Base-by-base conservation (phyloP, 2,329 filamentous ascomycete genomes). In the Corynespora cassiicola region DNA sequence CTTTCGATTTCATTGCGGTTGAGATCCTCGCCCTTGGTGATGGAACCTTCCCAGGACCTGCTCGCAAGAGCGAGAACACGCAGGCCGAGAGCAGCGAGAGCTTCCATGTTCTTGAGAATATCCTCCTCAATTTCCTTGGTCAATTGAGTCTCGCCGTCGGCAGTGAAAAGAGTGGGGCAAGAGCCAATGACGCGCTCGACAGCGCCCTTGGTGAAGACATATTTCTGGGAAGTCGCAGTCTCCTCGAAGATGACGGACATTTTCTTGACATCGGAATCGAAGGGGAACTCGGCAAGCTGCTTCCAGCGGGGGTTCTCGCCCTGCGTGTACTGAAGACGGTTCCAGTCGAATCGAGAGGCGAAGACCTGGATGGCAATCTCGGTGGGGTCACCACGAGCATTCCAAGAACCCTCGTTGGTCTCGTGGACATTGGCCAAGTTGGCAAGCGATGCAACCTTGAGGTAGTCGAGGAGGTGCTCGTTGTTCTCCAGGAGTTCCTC, bases 341-440 rank as follows among this genome's bases (percentile, higher is more conserved):
- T 55, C 76, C 79, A 82, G 42, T 80, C 71, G 63, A 89, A 88
- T n/a, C 85, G 79, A 19, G 78, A 80, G 3, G 84, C 83, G 57
- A 88, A 87, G 0, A 89, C 85, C 53, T 88, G 84, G 29, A 88
- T 85, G 3, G 86, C 85, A 45, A 88, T 86, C 54, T 88, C 85
- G 0, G 85, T 88, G 3, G 63, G 64, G 26, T 68, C 65, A 34
- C 65, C 65, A 32, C 53, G 56, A 9, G 63, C 61, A 19, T 58
- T 54, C 64, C 65, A 68, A 10, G 50, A 44, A 12, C 69, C 65
- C 31, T 73, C 65, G 1, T 65, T 66, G 2, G 71, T 66, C 24
- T 70, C 68, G 29, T 68, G 67, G 8, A 82, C 69, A 3, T 70
- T 73, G 3, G 77, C 77, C 20, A 80, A 65, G 51, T 79, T 80